phyloP scores from a whole-genome alignment of 805 yeast species.

The Candida multigemmis region DNA sequence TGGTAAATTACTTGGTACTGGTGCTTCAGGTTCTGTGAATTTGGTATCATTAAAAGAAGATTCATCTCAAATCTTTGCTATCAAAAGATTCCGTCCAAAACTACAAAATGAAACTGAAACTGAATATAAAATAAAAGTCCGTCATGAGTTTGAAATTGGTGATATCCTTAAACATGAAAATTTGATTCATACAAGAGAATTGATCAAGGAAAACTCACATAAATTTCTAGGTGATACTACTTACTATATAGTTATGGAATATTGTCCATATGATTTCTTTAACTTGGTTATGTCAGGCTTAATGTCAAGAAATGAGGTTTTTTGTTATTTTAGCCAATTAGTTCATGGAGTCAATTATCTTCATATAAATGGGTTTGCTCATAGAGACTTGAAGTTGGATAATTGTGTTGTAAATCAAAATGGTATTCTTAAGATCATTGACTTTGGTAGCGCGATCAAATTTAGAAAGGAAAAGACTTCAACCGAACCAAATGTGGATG shows the following conservation, averaged over 20 bases:
- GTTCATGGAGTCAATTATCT: slow-evolving; percentile 65
- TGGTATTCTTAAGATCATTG: slow-evolving; percentile 81
- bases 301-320: slow-evolving; percentile 61
- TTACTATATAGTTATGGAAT: slow-evolving; percentile 81
- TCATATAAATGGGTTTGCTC: slow-evolving; percentile 81
- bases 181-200: slow-evolving; percentile 71
- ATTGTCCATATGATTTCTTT: slow-evolving; percentile 85
- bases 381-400: slow-evolving; percentile 86
- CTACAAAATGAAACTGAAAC: slow-evolving; percentile 50
- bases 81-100: slow-evolving; percentile 74
- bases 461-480: slow-evolving; percentile 47
- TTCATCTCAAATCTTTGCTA: slow-evolving; percentile 55
- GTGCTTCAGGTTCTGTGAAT: slow-evolving; percentile 93
- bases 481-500: slow-evolving; percentile 5
- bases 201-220: slow-evolving; percentile 50
- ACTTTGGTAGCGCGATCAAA: slow-evolving; percentile 87
- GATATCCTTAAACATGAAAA: slow-evolving; percentile 67
- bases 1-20: slow-evolving; percentile 75
- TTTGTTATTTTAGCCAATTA: slow-evolving; percentile 79
- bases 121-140: slow-evolving; percentile 70
- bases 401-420: slow-evolving; percentile 75
- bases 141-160: slow-evolving; percentile 77
- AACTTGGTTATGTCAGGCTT: slow-evolving; percentile 86
- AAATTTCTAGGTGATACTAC: slow-evolving; percentile 15
- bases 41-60: slow-evolving; percentile 56